Evolutionary conservation across 2,329 filamentous ascomycete species (phyloP), one percentile per base, ranked within the genome.

Genomic region (Trichoderma cornu-damae): DNA sequence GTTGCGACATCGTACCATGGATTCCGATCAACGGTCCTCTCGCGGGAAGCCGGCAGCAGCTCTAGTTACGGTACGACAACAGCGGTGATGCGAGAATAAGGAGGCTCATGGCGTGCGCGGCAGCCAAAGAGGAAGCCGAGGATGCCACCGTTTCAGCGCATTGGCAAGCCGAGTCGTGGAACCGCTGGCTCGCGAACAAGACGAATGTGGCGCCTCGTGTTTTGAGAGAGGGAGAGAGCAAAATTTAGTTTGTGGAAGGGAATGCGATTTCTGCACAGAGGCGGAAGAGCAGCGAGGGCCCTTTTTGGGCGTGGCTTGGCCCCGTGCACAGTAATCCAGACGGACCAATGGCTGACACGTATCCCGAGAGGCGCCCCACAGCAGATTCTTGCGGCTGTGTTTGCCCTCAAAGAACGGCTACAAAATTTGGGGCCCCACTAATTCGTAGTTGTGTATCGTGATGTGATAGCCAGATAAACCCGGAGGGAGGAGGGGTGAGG

Each of bases 1-100:
- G 44, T 50, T 38, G 43, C 57, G 38, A 37, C 57, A 47, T 55
- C 50, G 35, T 60, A 63, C 63, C 61, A 62, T 63, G 28, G 40
- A 48, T 59, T n/a, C 50, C 20, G 56, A 20, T 57, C 28, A 40
- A 56, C 44, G 14, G 49, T 38, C 30, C 62, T 57, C 60, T 55
- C 51, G 54, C 46, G 54, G 35, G 57, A 44, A 59, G 38, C 30
- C 53, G 49, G 46, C 35, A 32, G 54, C 38, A 40, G 37, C 30
- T 34, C 43, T 60, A 57, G 57, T 53, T 57, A 61, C 53, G 37
- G 52, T 59, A 51, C 47, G 34, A 52, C 46, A 50, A 26, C 22
- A 42, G 54, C 47, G 46, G 30, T 26, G 32, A 43, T 44, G 54
- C 24, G 46, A 42, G 42, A 43, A 37, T 42, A 20, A 35, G 38